A percentile compares a stretch with the other conserved stretches of the same genome.
phyloP scores from a whole-genome alignment of 2,329 filamentous ascomycete genomes.

The Penicillium sp. region DNA sequence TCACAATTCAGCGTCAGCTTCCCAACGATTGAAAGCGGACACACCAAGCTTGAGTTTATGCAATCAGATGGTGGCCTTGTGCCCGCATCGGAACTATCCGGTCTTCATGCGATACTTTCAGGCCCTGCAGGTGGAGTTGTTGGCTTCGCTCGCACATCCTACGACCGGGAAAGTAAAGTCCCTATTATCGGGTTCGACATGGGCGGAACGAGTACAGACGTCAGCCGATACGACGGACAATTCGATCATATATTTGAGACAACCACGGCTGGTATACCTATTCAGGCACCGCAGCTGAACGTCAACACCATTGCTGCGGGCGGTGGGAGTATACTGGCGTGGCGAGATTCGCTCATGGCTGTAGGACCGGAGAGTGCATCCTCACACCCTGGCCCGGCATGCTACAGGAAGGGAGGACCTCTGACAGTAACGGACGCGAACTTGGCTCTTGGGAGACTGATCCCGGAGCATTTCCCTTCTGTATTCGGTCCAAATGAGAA shows the following conservation, averaged over 20 bases:
- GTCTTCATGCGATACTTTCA: slow-evolving; percentile 82
- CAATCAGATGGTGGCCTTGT: slow-evolving; percentile 77
- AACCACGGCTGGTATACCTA: slow-evolving; percentile 90
- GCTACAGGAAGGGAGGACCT: slow-evolving; percentile 67
- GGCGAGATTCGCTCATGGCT: too few relatives aligned
- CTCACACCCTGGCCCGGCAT: slow-evolving; percentile 93
- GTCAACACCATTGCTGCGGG: slow-evolving; percentile 96
- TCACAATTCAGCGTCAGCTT: slow-evolving; percentile 78
- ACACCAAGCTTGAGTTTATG: slow-evolving; percentile 86
- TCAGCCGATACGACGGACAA: slow-evolving; percentile 83
- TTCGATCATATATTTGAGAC: slow-evolving; percentile 96
- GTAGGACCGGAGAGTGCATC: slow-evolving; percentile 77
- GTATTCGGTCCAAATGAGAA: too few relatives aligned
- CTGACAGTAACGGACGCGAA: too few relatives aligned
- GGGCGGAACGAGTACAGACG: slow-evolving; percentile 89
- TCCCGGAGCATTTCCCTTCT: too few relatives aligned
- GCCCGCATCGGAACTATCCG: slow-evolving; percentile 67
- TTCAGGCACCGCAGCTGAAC: slow-evolving; percentile 88
- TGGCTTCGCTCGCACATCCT: slow-evolving; percentile 86
- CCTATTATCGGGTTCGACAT: slow-evolving; percentile 88
- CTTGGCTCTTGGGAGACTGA: too few relatives aligned
- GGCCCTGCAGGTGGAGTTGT: slow-evolving; percentile 93
- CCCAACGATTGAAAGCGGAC: slow-evolving; percentile 77
- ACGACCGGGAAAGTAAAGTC: slow-evolving; percentile 64
- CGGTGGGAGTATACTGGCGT: slow-evolving; percentile 61